Base-by-base conservation (phyloP, 305 asterid genomes). In the Solanum aculeatissimum region DNA sequence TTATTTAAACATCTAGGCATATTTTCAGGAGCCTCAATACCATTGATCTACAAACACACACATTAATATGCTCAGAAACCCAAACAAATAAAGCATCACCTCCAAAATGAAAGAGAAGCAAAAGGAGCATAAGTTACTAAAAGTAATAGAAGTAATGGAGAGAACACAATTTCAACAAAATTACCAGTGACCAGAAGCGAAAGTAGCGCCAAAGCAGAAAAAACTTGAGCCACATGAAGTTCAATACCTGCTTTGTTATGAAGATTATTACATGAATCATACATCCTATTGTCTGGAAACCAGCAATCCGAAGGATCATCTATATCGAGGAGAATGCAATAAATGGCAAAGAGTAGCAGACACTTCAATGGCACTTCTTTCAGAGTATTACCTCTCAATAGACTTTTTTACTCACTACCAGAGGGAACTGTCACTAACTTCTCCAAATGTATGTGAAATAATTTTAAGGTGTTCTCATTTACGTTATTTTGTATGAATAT, bases 151-250 rank as follows among this genome's bases (percentile, higher is more conserved):
- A 45, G 12, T 14, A 54, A 78, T 3, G 57, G 83, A 81, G 42
- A n/a, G 43, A 27, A 63, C 83, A 43, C 63, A 69, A 47, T 66
- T 15, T 78, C 35, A 71, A 86, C 57, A 85, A 90, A 86, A 90
- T 68, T 90, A 97, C 98, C 97, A 97, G 89, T 68, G 99, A 91
- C 97, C 98, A 97, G 89, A 97, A 92, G 49, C 98, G 91, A 89
- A 97, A 97, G 91, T 90, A 97, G 85, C 99, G 96, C 99, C 99
- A 95, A 86, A 97, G 90, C 89, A 97, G 93, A 86, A 97, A 91
- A 90, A 97, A 97, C 83, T 97, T 97, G 80, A 97, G 97, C 99
- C 99, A 97, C 98, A 94, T 95, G 92, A 97, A 97, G 90, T 92
- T 97, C 32, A 97, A 93, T 66, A 97, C 98, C 99, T 97, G 94